phyloP scores from a whole-genome alignment of 1,139 yeast genomes.

The Protomyces pachydermus region DNA sequence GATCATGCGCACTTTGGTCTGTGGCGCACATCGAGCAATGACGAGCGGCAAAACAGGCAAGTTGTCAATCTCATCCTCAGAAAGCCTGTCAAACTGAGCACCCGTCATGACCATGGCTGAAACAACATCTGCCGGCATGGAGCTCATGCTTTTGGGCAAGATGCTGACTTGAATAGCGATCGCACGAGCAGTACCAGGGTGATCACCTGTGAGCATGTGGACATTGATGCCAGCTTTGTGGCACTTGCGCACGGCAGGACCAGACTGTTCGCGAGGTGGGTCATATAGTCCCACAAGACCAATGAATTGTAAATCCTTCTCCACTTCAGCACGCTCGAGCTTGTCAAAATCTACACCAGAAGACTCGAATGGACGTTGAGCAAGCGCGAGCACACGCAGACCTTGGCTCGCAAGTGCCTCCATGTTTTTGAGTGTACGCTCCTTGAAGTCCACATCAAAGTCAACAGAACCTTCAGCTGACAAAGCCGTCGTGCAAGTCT shows the following conservation, averaged over 20 bases:
- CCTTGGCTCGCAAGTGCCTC: constrained; percentile 62
- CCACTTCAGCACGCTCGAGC: constrained; percentile 49
- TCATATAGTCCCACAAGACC: constrained; percentile 79
- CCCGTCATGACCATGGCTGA: constrained; percentile 74
- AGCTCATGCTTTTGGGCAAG: constrained; percentile 48
- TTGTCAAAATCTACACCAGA: constrained; percentile 34
- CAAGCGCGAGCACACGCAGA: constrained; percentile 69
- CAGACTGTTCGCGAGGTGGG: constrained; percentile 73
- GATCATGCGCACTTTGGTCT: constrained; percentile 77
- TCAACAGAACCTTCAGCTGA: constrained; percentile 33
- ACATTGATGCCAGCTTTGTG: constrained; percentile 76
- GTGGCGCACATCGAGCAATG: constrained; percentile 81
- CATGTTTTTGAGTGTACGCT: constrained; percentile 54
- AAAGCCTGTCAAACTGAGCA: constrained; percentile 59
- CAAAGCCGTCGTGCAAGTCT: constrained; percentile 45
- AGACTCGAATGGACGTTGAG: constrained; percentile 37
- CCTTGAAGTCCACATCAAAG: constrained; percentile 46
- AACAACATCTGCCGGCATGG: constrained; percentile 50
- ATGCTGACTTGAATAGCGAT: constrained; percentile 84
- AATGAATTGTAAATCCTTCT: constrained; percentile 52
- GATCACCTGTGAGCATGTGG: constrained; percentile 83
- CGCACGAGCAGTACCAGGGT: constrained; percentile 74
- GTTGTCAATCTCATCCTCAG: constrained; percentile 59
- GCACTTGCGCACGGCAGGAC: constrained; percentile 60
- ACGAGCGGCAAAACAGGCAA: constrained; percentile 72